Evolutionary conservation across 1,139 yeast species (phyloP).

Genomic region (Kodamaea suecica): DNA sequence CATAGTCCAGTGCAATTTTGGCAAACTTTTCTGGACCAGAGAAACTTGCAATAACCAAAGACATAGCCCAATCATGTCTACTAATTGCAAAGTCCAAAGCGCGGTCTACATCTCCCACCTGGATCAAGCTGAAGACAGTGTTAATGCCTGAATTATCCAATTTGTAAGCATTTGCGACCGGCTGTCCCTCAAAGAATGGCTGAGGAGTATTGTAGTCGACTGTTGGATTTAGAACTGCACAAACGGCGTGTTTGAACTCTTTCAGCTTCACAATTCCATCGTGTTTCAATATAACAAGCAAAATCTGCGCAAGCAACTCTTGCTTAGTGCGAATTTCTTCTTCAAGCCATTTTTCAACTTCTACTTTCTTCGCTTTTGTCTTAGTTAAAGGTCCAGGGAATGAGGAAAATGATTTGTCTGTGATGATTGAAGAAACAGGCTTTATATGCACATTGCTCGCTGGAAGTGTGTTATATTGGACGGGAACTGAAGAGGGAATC

Average conservation of each 20-base stretch:
- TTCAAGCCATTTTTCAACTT: constrained; percentile 60
- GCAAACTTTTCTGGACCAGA: constrained; percentile 63
- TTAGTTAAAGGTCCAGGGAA: constrained; percentile 69
- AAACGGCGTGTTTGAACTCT: constrained; percentile 26
- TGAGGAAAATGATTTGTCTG: constrained; percentile 18
- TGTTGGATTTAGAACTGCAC: constrained; percentile 34
- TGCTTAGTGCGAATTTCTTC: constrained; percentile 26
- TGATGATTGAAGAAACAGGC: constrained; percentile 18
- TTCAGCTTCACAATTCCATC: constrained; percentile 31
- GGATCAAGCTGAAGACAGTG: constrained; percentile 40
- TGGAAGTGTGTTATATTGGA: constrained; percentile 12
- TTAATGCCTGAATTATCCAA: constrained; percentile 38
- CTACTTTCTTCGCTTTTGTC: constrained; percentile 57
- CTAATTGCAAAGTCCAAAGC: constrained; percentile 65
- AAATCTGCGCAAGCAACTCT: constrained; percentile 29
- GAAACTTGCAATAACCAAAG: constrained; percentile 66
- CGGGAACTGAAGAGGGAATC: constrained; percentile 24
- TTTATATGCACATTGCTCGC: constrained; percentile 18
- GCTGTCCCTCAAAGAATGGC: constrained; percentile 2
- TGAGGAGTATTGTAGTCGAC: constrained; percentile 22
- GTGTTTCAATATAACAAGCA: constrained; percentile 23
- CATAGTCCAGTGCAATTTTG: constrained; percentile 48
- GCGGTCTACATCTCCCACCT: constrained; percentile 60
- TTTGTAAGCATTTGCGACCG: constrained; percentile 28
- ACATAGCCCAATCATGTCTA: constrained; percentile 74